Conservation (phyloP, 345 rosid genomes). For the Leavenworthia alabamica region DNA sequence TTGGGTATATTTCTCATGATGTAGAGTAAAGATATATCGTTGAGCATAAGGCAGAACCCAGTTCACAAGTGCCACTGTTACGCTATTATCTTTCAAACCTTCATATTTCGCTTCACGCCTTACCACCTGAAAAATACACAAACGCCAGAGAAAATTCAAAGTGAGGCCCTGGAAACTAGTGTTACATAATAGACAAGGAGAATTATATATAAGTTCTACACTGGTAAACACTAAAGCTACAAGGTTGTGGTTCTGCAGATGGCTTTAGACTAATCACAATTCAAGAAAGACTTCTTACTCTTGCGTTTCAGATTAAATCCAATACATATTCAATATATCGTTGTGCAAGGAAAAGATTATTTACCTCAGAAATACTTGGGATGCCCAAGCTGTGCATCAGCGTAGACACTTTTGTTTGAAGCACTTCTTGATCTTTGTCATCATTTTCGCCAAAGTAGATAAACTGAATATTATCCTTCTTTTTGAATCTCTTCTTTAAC, state of each 20-base stretch:
- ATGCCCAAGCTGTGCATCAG: slow-evolving; percentile 69
- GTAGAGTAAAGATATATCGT: slow-evolving; percentile 59
- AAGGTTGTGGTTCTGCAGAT: not conserved
- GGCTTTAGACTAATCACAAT: not conserved
- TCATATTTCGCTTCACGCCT: slow-evolving; percentile 62
- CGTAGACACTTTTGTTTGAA: slow-evolving; percentile 42
- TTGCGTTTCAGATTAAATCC: not conserved
- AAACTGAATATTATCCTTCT: slow-evolving; percentile 49
- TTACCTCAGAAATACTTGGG: slow-evolving; percentile 77
- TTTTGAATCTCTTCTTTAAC: slow-evolving; percentile 54
- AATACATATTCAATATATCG: slow-evolving; percentile 4
- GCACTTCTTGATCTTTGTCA: slow-evolving; percentile 44
- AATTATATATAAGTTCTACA: slow-evolving; percentile 4
- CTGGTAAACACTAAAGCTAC: slow-evolving; percentile 9
- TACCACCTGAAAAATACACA: slow-evolving; percentile 45
- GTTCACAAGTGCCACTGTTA: slow-evolving; percentile 52
- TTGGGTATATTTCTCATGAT: slow-evolving; percentile 49
- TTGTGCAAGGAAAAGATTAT: slow-evolving; percentile 10
- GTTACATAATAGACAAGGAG: not conserved
- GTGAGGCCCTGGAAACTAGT: not conserved
- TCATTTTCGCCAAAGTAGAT: slow-evolving; percentile 53
- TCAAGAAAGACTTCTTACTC: slow-evolving; percentile 13
- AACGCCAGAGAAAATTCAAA: not conserved
- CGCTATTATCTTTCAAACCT: slow-evolving; percentile 45
- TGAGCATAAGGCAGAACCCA: slow-evolving; percentile 97